Evolutionary conservation across 768 basidiomycete genomes (phyloP).

Genomic region (Gloeophyllum trabeum): DNA sequence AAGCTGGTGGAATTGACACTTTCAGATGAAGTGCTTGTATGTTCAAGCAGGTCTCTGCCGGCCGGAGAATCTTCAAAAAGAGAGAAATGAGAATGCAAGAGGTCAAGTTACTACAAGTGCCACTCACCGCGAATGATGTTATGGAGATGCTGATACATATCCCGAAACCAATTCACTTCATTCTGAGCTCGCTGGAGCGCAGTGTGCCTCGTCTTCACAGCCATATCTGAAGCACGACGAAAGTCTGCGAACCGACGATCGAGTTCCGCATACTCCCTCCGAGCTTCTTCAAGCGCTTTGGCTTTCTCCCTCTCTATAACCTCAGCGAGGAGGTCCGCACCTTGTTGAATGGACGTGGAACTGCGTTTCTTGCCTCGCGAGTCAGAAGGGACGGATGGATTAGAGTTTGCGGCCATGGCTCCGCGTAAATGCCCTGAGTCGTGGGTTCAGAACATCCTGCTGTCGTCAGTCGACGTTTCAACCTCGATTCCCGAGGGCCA

Average conservation of each 20-base stretch:
- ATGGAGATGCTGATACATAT: not conserved
- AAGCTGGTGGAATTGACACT: not conserved
- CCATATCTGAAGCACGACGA: not conserved
- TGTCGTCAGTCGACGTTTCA: no score
- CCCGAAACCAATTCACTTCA: not conserved
- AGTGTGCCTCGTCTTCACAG: not conserved
- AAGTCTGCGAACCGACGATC: not conserved
- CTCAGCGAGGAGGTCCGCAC: not conserved
- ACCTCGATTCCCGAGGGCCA: no score
- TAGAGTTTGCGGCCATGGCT: no score
- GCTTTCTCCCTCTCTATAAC: not conserved
- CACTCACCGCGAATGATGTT: not conserved
- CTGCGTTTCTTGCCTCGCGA: no score
- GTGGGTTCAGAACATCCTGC: no score
- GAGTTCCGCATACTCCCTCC: not conserved
- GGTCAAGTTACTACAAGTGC: no score
- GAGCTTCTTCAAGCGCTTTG: not conserved
- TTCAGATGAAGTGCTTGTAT: not conserved
- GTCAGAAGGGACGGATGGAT: no score
- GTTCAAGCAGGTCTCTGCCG: not conserved
- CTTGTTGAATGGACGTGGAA: not conserved
- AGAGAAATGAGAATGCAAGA: no score
- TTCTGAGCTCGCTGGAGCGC: not conserved
- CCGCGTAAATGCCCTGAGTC: no score
- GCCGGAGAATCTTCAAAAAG: not conserved